phyloP scores from a whole-genome alignment of 306 rosid genomes.

The Castanospermum australe region DNA sequence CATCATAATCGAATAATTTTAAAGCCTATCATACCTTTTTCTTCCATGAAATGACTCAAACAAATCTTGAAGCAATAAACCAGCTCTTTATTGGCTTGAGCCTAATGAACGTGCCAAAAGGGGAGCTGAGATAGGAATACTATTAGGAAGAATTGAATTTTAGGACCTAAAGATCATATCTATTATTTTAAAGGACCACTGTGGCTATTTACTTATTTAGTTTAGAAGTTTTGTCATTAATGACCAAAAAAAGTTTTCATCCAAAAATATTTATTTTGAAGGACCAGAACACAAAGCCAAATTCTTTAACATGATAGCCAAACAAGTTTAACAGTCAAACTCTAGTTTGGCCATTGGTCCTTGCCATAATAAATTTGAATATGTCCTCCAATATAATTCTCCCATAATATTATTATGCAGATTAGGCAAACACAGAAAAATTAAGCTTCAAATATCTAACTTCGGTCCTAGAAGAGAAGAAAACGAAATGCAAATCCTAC shows the following conservation, averaged over 20 bases:
- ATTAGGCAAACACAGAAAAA: not conserved
- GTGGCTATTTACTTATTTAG: too few species aligned
- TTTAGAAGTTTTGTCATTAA: too few species aligned
- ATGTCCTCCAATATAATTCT: not conserved
- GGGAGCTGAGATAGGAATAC: not conserved
- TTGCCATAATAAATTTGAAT: too few species aligned
- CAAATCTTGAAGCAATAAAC: not conserved
- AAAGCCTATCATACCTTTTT: not conserved
- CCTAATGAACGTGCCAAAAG: not conserved
- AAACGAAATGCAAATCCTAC: conserved; percentile 23
- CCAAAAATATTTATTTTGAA: not conserved
- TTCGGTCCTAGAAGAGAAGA: not conserved
- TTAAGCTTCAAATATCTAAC: not conserved
- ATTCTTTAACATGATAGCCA: too few species aligned
- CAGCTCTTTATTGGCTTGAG: not conserved
- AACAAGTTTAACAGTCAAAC: not conserved
- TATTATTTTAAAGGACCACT: too few species aligned
- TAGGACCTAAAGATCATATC: too few species aligned
- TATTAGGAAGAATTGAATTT: not conserved
- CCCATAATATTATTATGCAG: not conserved
- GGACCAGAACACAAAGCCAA: not conserved
- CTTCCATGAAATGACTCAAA: not conserved
- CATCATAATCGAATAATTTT: not conserved
- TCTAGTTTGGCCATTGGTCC: not conserved
- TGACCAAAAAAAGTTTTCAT: too few species aligned